Base-by-base conservation (phyloP, 2,329 filamentous ascomycete genomes). In the Didymella arachidicola region DNA sequence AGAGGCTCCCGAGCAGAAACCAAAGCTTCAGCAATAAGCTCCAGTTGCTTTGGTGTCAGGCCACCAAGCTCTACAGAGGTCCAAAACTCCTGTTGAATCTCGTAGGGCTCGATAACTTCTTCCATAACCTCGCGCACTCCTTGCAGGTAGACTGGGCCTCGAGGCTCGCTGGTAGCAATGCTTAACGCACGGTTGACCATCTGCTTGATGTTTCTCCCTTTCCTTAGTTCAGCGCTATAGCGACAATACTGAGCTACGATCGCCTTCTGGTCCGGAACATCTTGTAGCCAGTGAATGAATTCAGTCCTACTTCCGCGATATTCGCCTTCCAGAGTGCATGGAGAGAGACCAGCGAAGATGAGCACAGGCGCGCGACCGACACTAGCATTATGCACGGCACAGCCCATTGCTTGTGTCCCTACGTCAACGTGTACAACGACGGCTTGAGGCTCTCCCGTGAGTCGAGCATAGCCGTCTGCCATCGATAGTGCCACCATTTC, bases 401-500 rank as follows among this genome's bases (percentile, higher is more conserved):
- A 89, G 26, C 86, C 90, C 1, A 94, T 82, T 7, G 87, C 90
- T 74, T 93, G 90, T 0, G 91, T 94, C 26, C 91, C 91, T n/a
- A 93, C 90, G 66, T 94, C 90, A 56, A 93, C 90, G 69, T 93
- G 90, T 2, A 93, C 85, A 61, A 93, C 89, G 12, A 93, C 90
- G 59, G 86, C 89, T 77, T 93, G 90, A 0, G 90, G 89, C 65
- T 89, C 85, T 51, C 86, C 86, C 6, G 88, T 91, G 34, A 91
- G 76, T 60, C 75, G 71, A 38, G 91, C 90, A 70, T 91, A 93
- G 48, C 91, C 91, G 74, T 94, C 91, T 16, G 91, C 91, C 88
- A 92, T 91, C 57, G 90, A 93, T 68, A 94, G 84, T 25, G 91
- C 91, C 7, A 93, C 90, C 90, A 93, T 93, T 87, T 93, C 90